phyloP scores from a whole-genome alignment of 2,329 filamentous ascomycete genomes.

The Fusarium cicatricum region DNA sequence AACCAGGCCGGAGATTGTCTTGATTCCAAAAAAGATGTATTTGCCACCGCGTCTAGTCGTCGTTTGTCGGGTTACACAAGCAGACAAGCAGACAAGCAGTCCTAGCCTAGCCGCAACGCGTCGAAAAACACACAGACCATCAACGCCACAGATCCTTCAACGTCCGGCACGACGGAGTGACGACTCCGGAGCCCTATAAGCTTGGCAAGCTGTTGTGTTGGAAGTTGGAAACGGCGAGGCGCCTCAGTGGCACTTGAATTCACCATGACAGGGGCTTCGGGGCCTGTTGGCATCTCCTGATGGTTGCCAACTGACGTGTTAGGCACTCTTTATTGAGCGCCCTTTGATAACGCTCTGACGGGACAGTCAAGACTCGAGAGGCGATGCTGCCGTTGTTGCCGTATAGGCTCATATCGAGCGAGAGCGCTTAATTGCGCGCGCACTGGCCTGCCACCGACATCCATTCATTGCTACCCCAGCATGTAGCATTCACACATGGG shows the following conservation, averaged over 20 bases:
- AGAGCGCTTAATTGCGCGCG: neutral
- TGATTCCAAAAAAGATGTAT: constrained; percentile 3
- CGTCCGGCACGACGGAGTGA: constrained; percentile 3
- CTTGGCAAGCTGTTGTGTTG: neutral
- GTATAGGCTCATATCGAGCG: no score
- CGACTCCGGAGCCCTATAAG: neutral
- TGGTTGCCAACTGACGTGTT: constrained; percentile 4
- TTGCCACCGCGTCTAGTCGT: constrained; percentile 10
- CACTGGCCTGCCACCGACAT: constrained; percentile 10
- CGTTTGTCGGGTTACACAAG: constrained; percentile 13
- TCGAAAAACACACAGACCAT: constrained; percentile 11
- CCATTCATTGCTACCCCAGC: constrained; percentile 21
- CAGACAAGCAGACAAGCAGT: no score
- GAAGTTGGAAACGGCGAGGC: neutral
- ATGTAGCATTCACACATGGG: constrained; percentile 19
- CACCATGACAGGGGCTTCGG: neutral
- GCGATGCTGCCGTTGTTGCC: neutral
- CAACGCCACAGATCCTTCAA: constrained; percentile 7
- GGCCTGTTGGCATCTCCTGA: neutral
- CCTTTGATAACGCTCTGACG: no score
- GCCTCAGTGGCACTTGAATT: neutral
- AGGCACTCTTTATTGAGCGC: neutral
- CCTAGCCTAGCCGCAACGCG: constrained; percentile 9
- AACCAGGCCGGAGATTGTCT: neutral
- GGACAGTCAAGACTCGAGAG: neutral